Evolutionary conservation across 192 early-diverging fungal species (phyloP).

Genomic region (Podila clonocystis): DNA sequence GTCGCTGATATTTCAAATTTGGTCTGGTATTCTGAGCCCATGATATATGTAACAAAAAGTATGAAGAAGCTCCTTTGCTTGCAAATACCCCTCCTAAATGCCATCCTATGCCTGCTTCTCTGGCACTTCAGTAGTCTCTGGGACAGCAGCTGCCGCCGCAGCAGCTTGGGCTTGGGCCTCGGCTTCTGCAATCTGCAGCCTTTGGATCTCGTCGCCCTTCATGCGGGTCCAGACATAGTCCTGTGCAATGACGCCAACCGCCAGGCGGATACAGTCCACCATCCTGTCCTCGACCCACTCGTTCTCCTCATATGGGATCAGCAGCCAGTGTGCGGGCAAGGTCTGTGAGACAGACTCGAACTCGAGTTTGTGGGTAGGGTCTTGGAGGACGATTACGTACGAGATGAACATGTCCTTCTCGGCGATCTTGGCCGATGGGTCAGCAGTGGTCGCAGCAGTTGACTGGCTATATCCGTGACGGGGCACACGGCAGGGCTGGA

Average conservation of each 20-base stretch:
- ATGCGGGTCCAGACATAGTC: slow-evolving; percentile 74
- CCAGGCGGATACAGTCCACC: slow-evolving; percentile 56
- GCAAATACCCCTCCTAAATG: too few relatives aligned
- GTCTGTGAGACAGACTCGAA: slow-evolving; percentile 65
- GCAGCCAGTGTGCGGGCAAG: slow-evolving; percentile 62
- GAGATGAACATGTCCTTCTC: slow-evolving; percentile 49
- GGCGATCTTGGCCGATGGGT: slow-evolving; percentile 4
- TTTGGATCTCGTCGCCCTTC: slow-evolving; percentile 56
- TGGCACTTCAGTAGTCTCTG: background rate
- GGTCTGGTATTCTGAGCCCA: too few relatives aligned
- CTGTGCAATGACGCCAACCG: slow-evolving; percentile 64
- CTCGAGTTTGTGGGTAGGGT: slow-evolving; percentile 63
- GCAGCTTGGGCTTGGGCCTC: slow-evolving; percentile 20
- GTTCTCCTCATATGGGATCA: slow-evolving; percentile 70
- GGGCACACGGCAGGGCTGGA: slow-evolving; percentile 61
- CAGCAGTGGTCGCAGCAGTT: slow-evolving; percentile 6
- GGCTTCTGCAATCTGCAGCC: slow-evolving; percentile 32
- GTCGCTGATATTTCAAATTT: too few relatives aligned
- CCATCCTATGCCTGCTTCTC: too few relatives aligned
- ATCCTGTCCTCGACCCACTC: slow-evolving; percentile 73
- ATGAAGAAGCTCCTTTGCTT: too few relatives aligned
- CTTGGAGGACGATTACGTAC: slow-evolving; percentile 58
- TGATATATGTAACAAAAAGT: too few relatives aligned
- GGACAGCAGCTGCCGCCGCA: background rate
- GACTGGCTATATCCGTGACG: slow-evolving; percentile 41